Evolutionary conservation across 352 stramenopile species (phyloP).

Genomic region (Phytophthora europaea): DNA sequence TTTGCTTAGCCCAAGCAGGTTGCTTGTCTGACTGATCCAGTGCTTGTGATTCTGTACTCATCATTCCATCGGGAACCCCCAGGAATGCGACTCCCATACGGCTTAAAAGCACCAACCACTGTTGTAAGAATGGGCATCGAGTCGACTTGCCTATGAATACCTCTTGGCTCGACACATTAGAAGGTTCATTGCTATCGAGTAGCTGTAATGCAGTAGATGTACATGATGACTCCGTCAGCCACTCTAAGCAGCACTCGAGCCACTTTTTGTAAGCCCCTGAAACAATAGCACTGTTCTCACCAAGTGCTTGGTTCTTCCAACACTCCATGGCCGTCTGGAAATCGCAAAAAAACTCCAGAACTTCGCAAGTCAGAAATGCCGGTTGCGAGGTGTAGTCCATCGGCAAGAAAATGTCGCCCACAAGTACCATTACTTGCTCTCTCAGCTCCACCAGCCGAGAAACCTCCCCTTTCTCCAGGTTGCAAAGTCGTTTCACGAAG

Average conservation of each 20-base stretch:
- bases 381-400: slow-evolving; percentile 40
- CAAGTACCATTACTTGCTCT: slow-evolving; percentile 27
- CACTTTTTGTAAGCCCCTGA: slow-evolving; percentile 28
- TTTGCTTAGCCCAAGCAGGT: background rate
- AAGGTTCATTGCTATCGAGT: slow-evolving; percentile 22
- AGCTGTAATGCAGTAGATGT: slow-evolving; percentile 38
- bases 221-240: slow-evolving; percentile 39
- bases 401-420: slow-evolving; percentile 23
- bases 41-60: background rate
- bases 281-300: background rate
- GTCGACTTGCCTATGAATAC: slow-evolving; percentile 51
- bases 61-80: slow-evolving; percentile 2
- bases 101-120: slow-evolving; percentile 58
- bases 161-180: slow-evolving; percentile 30
- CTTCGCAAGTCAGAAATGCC: slow-evolving; percentile 57
- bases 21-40: background rate
- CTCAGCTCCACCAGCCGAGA: slow-evolving; percentile 20
- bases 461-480: background rate
- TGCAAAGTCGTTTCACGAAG: slow-evolving; percentile 30
- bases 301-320: slow-evolving; percentile 12
- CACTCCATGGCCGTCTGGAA: slow-evolving; percentile 35
- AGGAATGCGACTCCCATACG: slow-evolving; percentile 36
- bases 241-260: slow-evolving; percentile 31
- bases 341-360: slow-evolving; percentile 44
- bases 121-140: slow-evolving; percentile 66